Evolutionary conservation across 495 filamentous ascomycete species (phyloP).

Genomic region (Tuber indicum): DNA sequence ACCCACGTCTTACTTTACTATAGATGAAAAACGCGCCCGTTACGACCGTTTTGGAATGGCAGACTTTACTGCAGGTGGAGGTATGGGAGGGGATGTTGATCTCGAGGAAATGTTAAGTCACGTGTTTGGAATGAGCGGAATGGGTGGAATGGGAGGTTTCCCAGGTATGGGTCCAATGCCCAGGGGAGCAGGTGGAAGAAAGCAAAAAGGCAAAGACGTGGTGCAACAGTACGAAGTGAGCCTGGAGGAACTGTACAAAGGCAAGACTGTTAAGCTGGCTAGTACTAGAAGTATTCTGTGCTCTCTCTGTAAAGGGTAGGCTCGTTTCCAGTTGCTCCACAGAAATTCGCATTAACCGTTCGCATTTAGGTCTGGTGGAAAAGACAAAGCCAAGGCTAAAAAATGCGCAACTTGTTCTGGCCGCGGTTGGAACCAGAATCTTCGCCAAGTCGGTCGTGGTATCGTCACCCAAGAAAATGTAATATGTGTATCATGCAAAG

Average conservation of each 20-base stretch:
- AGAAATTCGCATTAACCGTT: conserved; percentile 4
- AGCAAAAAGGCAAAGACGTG: conserved; percentile 69
- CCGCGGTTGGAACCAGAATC: conserved; percentile 60
- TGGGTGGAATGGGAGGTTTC: conserved; percentile 50
- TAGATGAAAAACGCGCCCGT: conserved; percentile 66
- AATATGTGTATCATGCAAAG: conserved; percentile 69
- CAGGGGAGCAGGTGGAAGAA: conserved; percentile 46
- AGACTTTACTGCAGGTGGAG: conserved; percentile 68
- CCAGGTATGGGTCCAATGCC: conserved; percentile 46
- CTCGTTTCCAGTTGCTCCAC: not conserved
- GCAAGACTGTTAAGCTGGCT: conserved; percentile 92
- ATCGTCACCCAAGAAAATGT: conserved; percentile 69
- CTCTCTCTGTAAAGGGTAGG: conserved; percentile 67
- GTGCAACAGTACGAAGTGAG: conserved; percentile 84
- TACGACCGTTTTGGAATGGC: conserved; percentile 94
- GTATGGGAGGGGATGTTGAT: conserved; percentile 65
- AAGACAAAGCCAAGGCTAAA: conserved; percentile 81
- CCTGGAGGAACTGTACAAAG: conserved; percentile 93
- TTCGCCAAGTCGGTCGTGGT: conserved; percentile 71
- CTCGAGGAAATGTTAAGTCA: conserved; percentile 84
- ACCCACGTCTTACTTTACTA: not conserved
- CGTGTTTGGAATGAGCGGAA: conserved; percentile 84
- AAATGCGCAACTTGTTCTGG: conserved; percentile 79
- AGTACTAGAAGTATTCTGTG: conserved; percentile 91
- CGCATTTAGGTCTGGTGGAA: conserved; percentile 58